phyloP scores from a whole-genome alignment of 2,329 filamentous ascomycete species.

The Metarhizium guizhouense region DNA sequence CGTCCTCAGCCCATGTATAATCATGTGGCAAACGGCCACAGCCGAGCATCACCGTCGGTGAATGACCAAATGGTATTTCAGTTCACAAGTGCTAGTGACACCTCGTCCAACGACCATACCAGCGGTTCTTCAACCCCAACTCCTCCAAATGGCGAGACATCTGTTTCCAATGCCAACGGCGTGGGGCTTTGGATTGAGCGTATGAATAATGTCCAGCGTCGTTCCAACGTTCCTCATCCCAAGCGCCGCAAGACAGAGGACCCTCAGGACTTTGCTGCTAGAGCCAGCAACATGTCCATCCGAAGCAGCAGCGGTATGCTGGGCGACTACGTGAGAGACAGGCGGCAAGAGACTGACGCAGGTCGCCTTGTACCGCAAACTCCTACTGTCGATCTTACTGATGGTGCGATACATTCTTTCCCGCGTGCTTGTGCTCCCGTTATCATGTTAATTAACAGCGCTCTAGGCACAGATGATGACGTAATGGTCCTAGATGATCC shows the following conservation, averaged over 20 bases:
- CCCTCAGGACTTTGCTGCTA: slow-evolving; percentile 31
- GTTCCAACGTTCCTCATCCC: slow-evolving; percentile 45
- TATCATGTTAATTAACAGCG: slow-evolving; percentile 21
- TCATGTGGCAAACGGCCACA: slow-evolving; percentile 7
- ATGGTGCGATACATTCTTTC: slow-evolving; percentile 23
- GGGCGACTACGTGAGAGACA: slow-evolving; percentile 57
- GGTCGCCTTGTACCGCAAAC: slow-evolving; percentile 19
- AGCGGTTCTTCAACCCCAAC: slow-evolving; percentile 25
- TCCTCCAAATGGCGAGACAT: slow-evolving; percentile 16
- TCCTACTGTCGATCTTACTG: slow-evolving; percentile 50
- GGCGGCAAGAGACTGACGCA: slow-evolving; percentile 34
- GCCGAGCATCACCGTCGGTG: slow-evolving; percentile 9
- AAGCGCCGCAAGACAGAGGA: slow-evolving; percentile 57
- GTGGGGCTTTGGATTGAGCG: slow-evolving; percentile 61
- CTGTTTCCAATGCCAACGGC: slow-evolving; percentile 22
- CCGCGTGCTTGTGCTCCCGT: slow-evolving; percentile 2
- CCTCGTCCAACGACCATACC: slow-evolving; percentile 22
- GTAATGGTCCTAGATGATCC: slow-evolving; percentile 48
- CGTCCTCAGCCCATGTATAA: slow-evolving; percentile 8
- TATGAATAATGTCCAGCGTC: slow-evolving; percentile 65
- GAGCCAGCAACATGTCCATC: slow-evolving; percentile 16
- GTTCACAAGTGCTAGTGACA: slow-evolving; percentile 28
- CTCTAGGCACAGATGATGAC: slow-evolving; percentile 44
- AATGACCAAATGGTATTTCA: slow-evolving; percentile 29
- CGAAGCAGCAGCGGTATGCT: slow-evolving; percentile 46